Evolutionary conservation across 208 protist genomes (phyloP).

Genomic region (Leptomonas pyrrhocoris): DNA sequence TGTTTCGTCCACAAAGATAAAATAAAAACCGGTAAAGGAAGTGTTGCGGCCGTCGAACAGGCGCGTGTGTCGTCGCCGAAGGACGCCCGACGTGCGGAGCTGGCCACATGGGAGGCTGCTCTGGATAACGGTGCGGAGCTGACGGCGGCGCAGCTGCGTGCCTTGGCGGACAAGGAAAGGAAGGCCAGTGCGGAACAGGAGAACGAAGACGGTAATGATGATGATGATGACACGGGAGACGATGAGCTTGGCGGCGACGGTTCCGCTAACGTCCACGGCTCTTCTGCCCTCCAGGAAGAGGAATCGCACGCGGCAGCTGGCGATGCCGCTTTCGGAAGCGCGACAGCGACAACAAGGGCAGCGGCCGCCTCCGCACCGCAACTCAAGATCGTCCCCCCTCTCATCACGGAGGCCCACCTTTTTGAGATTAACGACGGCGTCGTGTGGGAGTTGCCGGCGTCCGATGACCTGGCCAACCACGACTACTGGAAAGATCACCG

Average conservation of each 20-base stretch:
- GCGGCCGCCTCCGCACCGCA: not conserved
- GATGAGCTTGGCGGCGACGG: not conserved
- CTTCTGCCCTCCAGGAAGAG: not conserved
- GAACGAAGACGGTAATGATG: conserved; percentile 16
- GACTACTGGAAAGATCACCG: conserved; percentile 68
- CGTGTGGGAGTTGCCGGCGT: conserved; percentile 62
- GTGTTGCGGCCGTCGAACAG: not conserved
- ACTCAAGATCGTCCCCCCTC: conserved; percentile 20
- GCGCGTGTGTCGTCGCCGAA: not conserved
- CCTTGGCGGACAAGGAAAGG: conserved; percentile 20
- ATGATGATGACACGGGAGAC: conserved; percentile 13
- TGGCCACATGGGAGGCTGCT: conserved; percentile 21
- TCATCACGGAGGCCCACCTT: conserved; percentile 74
- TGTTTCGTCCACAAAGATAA: not conserved
- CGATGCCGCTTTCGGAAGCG: no score
- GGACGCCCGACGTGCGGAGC: not conserved
- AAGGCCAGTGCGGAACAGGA: conserved; percentile 10
- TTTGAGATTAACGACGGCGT: conserved; percentile 89
- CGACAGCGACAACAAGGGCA: not conserved
- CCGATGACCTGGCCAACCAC: conserved; percentile 62
- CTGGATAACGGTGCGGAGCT: conserved; percentile 32
- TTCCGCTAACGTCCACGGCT: not conserved
- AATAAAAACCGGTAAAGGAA: not conserved
- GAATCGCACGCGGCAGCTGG: not conserved
- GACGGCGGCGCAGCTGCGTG: conserved; percentile 30